phyloP scores from a whole-genome alignment of 371 early-diverging fungal species.

The Apophysomyces variabilis region DNA sequence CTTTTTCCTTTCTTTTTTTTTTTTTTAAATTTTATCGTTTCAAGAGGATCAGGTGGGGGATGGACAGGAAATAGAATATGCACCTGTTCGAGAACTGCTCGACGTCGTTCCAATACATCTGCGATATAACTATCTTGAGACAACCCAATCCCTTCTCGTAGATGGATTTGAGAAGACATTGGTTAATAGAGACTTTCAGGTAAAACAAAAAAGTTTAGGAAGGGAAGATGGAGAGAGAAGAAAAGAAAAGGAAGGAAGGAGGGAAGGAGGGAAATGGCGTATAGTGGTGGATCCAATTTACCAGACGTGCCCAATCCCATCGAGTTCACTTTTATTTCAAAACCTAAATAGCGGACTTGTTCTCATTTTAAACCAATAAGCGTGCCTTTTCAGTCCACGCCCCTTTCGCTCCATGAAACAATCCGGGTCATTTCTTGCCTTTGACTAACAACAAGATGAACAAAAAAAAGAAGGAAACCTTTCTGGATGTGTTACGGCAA shows the following conservation, averaged over 20 bases:
- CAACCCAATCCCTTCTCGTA: not conserved
- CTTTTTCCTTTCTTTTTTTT: not conserved
- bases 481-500: too few species aligned
- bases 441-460: too few species aligned
- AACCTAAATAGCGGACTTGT: too few species aligned
- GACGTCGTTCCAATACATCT: constrained; percentile 41
- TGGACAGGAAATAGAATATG: not conserved
- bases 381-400: too few species aligned
- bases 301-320: too few species aligned
- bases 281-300: too few species aligned
- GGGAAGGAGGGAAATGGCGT: not conserved
- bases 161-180: not conserved
- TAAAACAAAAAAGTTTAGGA: not conserved
- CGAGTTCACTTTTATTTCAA: too few species aligned
- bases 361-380: too few species aligned
- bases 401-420: too few species aligned
- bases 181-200: not conserved
- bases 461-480: too few species aligned
- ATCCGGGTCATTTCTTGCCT: too few species aligned
- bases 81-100: constrained; percentile 46
- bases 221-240: not conserved
- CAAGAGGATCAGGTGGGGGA: not conserved
- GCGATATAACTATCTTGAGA: constrained; percentile 19
- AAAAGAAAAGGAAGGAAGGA: not conserved
- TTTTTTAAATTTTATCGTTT: not conserved